Conservation (phyloP, 176 grass and related monocot genomes). For the Musa schizocarpa region DNA sequence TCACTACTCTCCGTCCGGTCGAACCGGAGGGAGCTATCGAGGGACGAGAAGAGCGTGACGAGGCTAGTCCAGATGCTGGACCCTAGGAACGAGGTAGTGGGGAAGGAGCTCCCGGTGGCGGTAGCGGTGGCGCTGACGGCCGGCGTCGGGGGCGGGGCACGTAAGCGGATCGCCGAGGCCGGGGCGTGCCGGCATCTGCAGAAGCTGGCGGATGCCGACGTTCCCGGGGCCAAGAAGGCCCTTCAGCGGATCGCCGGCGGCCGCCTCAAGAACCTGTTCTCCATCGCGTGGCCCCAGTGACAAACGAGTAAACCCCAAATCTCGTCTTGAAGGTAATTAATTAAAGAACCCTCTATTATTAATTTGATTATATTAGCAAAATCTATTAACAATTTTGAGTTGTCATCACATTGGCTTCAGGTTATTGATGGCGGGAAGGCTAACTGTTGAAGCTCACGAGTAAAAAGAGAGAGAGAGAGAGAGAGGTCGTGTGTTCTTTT, state of each 20-base stretch:
- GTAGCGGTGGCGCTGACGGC: slow-evolving; percentile 59
- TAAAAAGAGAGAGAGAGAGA: slow-evolving; percentile 22
- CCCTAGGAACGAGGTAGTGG: slow-evolving; percentile 48
- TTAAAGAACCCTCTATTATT: slow-evolving; percentile 4
- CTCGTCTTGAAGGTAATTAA: slow-evolving; percentile 4
- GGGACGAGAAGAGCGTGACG: slow-evolving; percentile 65
- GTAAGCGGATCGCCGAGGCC: slow-evolving; percentile 44
- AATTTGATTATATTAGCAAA: slow-evolving; percentile 4
- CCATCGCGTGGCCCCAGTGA: slow-evolving; percentile 32
- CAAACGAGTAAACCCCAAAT: slow-evolving; percentile 19
- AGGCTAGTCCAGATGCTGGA: slow-evolving; percentile 70
- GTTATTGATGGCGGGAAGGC: slow-evolving; percentile 5
- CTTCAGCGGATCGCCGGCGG: slow-evolving; percentile 64
- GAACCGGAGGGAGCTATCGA: slow-evolving; percentile 54
- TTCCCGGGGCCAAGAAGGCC: slow-evolving; percentile 70
- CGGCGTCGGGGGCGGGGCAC: slow-evolving; percentile 47
- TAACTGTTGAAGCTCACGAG: neutral
- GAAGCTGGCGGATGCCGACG: slow-evolving; percentile 59
- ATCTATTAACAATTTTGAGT: neutral
- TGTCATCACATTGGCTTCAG: slow-evolving; percentile 12
- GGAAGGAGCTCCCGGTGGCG: slow-evolving; percentile 51
- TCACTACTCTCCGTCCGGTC: slow-evolving; percentile 48
- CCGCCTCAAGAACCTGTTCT: slow-evolving; percentile 62
- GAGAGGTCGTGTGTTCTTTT: neutral
- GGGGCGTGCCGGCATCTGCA: slow-evolving; percentile 60